A percentile compares a stretch with the other conserved stretches of the same genome.
phyloP scores from a whole-genome alignment of 176 grass and related monocot species.

The bread wheat (Triticum aestivum) region IWGSC_CS_RefSeq_v2.1 NC_057795.1:565778325-565778824 shows the following conservation, averaged over 20 bases:
- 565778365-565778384: not conserved
- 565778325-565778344: not conserved
- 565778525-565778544: not conserved
- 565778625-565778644: not conserved
- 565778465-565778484: not conserved
- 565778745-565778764: not conserved
- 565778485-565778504: not conserved
- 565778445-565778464: not conserved
- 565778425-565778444: not conserved
- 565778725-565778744: slow-evolving; percentile 50
- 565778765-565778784: slow-evolving; percentile 32
- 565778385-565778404: not conserved
- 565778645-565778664: not conserved
- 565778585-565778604: not conserved
- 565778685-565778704: slow-evolving; percentile 65
- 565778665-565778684: slow-evolving; percentile 27
- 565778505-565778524: not conserved
- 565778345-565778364: not conserved
- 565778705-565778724: slow-evolving; percentile 35
- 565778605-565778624: not conserved
- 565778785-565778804: not conserved
- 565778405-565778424: not conserved
- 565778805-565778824: not conserved
- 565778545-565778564: not conserved
- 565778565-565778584: not conserved